Evolutionary conservation across 2,329 filamentous ascomycete genomes (phyloP).

Genomic region (Arthrobotrys entomopaga): DNA sequence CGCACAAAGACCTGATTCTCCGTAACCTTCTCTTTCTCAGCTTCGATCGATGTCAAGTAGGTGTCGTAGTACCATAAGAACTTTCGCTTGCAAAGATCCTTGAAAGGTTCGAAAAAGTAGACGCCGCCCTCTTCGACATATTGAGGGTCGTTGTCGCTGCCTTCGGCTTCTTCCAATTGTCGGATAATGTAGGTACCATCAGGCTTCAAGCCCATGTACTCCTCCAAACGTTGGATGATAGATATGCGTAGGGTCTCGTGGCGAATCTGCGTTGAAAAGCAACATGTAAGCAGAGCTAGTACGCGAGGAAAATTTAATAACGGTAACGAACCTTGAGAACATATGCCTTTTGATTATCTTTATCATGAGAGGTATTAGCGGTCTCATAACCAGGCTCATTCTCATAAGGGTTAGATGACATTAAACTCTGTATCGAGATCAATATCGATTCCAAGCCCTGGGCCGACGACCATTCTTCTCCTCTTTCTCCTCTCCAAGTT

Average conservation of each 20-base stretch:
- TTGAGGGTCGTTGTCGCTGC: conserved; percentile 62
- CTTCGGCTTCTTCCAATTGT: conserved; percentile 60
- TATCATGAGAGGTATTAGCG: conserved; percentile 74
- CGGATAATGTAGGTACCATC: conserved; percentile 64
- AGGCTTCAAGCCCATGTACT: conserved; percentile 74
- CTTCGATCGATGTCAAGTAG: conserved; percentile 77
- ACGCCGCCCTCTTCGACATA: conserved; percentile 51
- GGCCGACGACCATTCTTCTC: conserved; percentile 95
- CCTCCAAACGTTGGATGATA: conserved; percentile 85
- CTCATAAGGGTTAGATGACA: conserved; percentile 92
- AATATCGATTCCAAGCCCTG: conserved; percentile 94
- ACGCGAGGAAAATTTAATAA: not conserved
- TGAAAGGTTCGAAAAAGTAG: conserved; percentile 79
- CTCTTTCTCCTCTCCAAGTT: conserved; percentile 89
- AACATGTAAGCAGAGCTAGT: not conserved
- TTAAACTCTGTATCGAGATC: conserved; percentile 93
- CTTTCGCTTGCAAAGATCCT: conserved; percentile 86
- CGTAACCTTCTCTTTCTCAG: conserved; percentile 71
- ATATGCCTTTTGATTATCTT: conserved; percentile 78
- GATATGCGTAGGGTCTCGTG: conserved; percentile 90
- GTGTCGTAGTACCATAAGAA: conserved; percentile 97
- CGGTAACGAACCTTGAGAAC: conserved; percentile 73
- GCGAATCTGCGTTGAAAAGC: conserved; percentile 72
- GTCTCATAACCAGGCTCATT: conserved; percentile 95
- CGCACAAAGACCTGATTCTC: conserved; percentile 74